Percentiles rank a stretch among this genome's conserved stretches.
phyloP scores from a whole-genome alignment of 1,284 basidiomycete species.

The Cystobasidium pallidum region DNA sequence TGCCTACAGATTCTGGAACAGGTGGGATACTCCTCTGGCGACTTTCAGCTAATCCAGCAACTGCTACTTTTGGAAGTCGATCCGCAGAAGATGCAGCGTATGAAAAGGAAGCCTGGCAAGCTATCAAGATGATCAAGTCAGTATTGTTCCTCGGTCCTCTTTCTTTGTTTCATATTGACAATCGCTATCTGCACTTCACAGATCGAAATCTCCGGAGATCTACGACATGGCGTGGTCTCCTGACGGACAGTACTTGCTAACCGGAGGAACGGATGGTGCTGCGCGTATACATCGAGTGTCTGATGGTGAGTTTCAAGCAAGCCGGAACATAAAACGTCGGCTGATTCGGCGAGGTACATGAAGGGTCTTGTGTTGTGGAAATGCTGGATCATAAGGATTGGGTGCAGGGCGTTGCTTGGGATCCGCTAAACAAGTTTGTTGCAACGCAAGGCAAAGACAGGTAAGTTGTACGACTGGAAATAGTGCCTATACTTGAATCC shows the following conservation, averaged over 20 bases:
- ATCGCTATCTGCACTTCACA: conserved; percentile 37
- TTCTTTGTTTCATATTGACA: not conserved
- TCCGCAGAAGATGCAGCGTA: conserved; percentile 71
- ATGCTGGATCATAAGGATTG: conserved; percentile 90
- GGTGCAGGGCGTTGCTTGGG: conserved; percentile 96
- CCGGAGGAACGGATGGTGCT: conserved; percentile 94
- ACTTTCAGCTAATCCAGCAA: conserved; percentile 72
- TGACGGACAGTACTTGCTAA: conserved; percentile 86
- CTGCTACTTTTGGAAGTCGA: conserved; percentile 58
- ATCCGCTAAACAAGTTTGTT: conserved; percentile 90
- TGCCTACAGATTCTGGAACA: conserved; percentile 76
- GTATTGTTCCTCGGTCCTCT: conserved; percentile 49
- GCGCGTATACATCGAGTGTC: conserved; percentile 78
- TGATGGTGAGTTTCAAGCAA: conserved; percentile 74
- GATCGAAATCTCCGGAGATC: conserved; percentile 71
- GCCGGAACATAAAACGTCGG: too few relatives aligned
- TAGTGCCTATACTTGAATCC: not conserved
- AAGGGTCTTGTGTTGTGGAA: conserved; percentile 78
- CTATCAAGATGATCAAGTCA: conserved; percentile 82
- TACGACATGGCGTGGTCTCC: conserved; percentile 94
- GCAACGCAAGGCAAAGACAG: conserved; percentile 92
- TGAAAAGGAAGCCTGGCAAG: conserved; percentile 95
- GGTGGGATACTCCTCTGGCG: conserved; percentile 85
- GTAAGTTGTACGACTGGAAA: conserved; percentile 52
- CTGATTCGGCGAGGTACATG: conserved; percentile 46